Conservation (phyloP, 306 rosid species). For the Lablab purpureus region DNA sequence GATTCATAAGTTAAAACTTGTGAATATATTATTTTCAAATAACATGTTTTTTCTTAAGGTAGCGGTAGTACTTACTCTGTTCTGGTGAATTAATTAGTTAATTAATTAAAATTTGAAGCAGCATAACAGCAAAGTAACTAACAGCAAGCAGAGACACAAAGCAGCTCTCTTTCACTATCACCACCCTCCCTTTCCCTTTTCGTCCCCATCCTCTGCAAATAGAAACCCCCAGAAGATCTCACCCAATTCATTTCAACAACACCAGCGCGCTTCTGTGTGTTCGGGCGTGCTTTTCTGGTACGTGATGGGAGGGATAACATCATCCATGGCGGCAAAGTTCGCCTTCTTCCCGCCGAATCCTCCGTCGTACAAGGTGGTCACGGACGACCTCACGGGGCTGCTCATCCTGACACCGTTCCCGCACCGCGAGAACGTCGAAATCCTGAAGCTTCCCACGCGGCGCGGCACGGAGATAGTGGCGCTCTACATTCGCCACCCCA, state of each 20-base stretch:
- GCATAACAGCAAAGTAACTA: no score
- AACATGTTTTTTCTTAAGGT: no score
- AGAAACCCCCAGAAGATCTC: slow-evolving; percentile 45
- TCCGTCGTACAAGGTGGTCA: slow-evolving; percentile 74
- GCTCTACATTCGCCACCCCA: slow-evolving; percentile 80
- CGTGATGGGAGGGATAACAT: slow-evolving; percentile 92
- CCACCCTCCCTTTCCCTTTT: slow-evolving; percentile 38
- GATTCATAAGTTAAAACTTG: no score
- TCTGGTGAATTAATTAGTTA: no score
- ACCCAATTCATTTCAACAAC: background rate
- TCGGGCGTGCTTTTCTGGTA: background rate
- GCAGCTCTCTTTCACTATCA: slow-evolving; percentile 43
- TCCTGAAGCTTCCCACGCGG: slow-evolving; percentile 78
- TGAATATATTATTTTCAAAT: no score
- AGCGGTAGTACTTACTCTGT: no score
- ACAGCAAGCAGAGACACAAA: slow-evolving; percentile 32
- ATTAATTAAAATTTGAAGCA: no score
- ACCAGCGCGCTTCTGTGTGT: background rate
- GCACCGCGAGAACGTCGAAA: slow-evolving; percentile 91
- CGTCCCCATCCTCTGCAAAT: slow-evolving; percentile 50
- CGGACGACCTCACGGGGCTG: slow-evolving; percentile 71
- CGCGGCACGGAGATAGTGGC: slow-evolving; percentile 84
- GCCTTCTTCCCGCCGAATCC: slow-evolving; percentile 97
- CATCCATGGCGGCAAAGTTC: slow-evolving; percentile 97
- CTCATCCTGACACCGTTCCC: slow-evolving; percentile 80